Conservation (phyloP, 2,329 filamentous ascomycete species). For the Diaporthe vaccinii region DNA sequence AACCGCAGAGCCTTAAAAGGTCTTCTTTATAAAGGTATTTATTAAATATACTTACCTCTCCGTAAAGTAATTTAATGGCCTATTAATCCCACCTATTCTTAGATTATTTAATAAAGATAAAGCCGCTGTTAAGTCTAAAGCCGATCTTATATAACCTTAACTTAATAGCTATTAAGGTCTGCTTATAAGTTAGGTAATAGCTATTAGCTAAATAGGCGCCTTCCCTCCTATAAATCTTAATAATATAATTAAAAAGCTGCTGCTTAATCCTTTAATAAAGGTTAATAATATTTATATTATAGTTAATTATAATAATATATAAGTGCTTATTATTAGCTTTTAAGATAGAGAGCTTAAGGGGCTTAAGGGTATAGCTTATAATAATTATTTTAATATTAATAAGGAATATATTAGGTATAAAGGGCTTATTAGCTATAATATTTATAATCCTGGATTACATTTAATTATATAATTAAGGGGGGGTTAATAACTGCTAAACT, state of each 20-base stretch:
- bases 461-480: background rate
- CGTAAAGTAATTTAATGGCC: background rate
- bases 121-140: background rate
- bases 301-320: background rate
- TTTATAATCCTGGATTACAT: background rate
- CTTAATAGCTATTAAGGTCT: background rate
- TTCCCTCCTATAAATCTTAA: too few species aligned
- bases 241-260: too few species aligned
- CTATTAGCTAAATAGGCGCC: too few species aligned
- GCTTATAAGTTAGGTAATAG: too few species aligned
- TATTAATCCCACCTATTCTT: background rate
- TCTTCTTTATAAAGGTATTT: background rate
- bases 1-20: background rate
- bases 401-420: background rate
- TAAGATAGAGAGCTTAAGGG: background rate
- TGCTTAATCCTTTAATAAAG: too few species aligned
- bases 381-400: background rate
- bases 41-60: background rate
- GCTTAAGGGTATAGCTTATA: background rate
- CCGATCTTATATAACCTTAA: background rate
- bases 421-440: background rate
- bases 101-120: background rate
- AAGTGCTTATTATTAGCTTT: background rate
- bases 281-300: too few species aligned
- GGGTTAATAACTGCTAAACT: background rate